Evolutionary conservation across 169 alveolate species (phyloP), one percentile per base, ranked within the genome.

Genomic region (Plasmodium cynomolgi): DNA sequence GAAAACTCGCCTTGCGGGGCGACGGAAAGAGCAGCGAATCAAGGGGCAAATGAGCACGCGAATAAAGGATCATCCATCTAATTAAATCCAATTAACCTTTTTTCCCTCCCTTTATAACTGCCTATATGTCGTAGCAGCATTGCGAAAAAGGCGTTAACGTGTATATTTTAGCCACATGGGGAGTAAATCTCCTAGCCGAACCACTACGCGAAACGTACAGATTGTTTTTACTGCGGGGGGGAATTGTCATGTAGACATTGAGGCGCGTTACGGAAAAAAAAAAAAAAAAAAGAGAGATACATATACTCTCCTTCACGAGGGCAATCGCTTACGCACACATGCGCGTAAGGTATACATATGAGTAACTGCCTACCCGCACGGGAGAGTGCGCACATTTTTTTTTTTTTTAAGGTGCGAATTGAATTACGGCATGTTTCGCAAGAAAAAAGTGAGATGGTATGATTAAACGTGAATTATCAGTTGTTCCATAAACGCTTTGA

Each of bases 211-310:
- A n/a, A 56, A 13, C 72, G 72, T n/a, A 0, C 44, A n/a, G 82
- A 13, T 54, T 54, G 47, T 81, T 81, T 81, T 81, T 50, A 50
- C n/a, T 20, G 62, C 33, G 75, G 33, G 44, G 33, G 13, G 33
- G 17, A 47, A 37, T 81, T 47, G n/a, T 47, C 56, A 81, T 81
- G 79, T 81, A 81, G 88, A 81, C 88, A 81, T 81, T 81, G 34
- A 81, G 31, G 33, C 15, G 33, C 17, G 6, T 11, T 2, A 5
- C 9, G 44, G 71, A 54, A 56, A 81, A 81, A 5, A 26, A 54
- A 81, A 81, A 81, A 83, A 83, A 80, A 37, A 26, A 33, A 80
- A 80, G 8, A 41, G 31, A 68, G 37, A 62, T 62, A 62, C 26
- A 62, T 62, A n/a, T 62, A 62, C 15, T 6, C 34, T 13, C n/a